Evolutionary conservation across 768 basidiomycete genomes (phyloP).

Genomic region (Leccinum variicolor): DNA sequence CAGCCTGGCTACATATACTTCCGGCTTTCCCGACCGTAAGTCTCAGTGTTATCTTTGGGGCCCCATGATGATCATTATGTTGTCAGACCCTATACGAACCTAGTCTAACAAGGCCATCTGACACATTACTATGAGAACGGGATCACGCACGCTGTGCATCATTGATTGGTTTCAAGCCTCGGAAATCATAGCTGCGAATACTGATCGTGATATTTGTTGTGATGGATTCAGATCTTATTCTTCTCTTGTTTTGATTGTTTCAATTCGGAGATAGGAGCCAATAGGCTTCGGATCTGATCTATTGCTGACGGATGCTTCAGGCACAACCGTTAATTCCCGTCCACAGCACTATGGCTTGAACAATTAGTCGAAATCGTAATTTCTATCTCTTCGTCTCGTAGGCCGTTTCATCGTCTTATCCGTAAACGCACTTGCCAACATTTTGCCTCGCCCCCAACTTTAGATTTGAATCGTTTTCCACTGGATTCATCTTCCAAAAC

Average conservation of each 20-base stretch:
- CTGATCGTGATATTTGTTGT: too few relatives aligned
- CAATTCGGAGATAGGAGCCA: not conserved
- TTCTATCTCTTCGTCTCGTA: not conserved
- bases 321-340: not conserved
- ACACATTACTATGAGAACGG: too few relatives aligned
- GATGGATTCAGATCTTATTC: too few relatives aligned
- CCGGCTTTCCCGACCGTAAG: not conserved
- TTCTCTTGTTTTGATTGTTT: too few relatives aligned
- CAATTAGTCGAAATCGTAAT: not conserved
- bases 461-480: not conserved
- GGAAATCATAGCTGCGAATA: too few relatives aligned
- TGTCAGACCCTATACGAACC: not conserved
- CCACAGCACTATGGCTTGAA: not conserved
- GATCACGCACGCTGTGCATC: too few relatives aligned
- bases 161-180: too few relatives aligned
- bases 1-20: not conserved
- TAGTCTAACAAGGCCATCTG: too few relatives aligned
- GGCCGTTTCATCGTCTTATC: not conserved
- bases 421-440: not conserved
- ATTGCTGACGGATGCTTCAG: not conserved
- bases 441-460: not conserved
- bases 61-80: not conserved
- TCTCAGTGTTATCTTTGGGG: not conserved
- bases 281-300: not conserved
- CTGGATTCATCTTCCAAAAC: not conserved